Conservation (phyloP, 768 basidiomycete species). For the Boletellus ananas region DNA sequence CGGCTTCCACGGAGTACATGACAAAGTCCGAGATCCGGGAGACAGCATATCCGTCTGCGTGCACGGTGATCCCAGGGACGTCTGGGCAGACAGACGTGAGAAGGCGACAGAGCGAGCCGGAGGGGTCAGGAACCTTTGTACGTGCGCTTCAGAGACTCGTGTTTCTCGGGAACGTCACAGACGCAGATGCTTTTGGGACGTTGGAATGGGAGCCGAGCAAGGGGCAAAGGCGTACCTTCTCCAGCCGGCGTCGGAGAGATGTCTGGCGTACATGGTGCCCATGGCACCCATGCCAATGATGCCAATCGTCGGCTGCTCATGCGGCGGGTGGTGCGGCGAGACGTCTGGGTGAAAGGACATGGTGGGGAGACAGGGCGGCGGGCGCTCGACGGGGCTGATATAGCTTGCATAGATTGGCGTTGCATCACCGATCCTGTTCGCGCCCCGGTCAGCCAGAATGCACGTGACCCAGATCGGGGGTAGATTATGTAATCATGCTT, state of each 20-base stretch:
- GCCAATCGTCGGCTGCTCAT: constrained; percentile 74
- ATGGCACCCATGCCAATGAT: constrained; percentile 98
- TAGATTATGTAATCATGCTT: no score
- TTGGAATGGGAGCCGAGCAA: not conserved
- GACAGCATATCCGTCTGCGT: constrained; percentile 82
- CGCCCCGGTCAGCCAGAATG: no score
- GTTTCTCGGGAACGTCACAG: constrained; percentile 79
- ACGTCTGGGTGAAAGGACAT: constrained; percentile 25
- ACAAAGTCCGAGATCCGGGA: constrained; percentile 90
- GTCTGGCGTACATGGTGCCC: constrained; percentile 89
- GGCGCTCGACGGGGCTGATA: not conserved
- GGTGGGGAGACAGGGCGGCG: not conserved
- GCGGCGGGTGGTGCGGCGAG: constrained; percentile 33
- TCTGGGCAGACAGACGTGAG: constrained; percentile 34
- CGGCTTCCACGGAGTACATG: constrained; percentile 93
- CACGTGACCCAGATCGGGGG: no score
- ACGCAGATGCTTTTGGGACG: constrained; percentile 67
- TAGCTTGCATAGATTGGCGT: not conserved
- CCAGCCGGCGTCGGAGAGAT: constrained; percentile 80
- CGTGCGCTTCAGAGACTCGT: constrained; percentile 54
- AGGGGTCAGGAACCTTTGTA: constrained; percentile 48
- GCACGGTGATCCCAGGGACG: constrained; percentile 58
- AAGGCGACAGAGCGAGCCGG: not conserved
- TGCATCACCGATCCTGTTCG: no score
- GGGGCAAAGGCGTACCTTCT: constrained; percentile 51